Base-by-base conservation (phyloP, 148 eudicot genomes). In the Cornus kousa region DNA sequence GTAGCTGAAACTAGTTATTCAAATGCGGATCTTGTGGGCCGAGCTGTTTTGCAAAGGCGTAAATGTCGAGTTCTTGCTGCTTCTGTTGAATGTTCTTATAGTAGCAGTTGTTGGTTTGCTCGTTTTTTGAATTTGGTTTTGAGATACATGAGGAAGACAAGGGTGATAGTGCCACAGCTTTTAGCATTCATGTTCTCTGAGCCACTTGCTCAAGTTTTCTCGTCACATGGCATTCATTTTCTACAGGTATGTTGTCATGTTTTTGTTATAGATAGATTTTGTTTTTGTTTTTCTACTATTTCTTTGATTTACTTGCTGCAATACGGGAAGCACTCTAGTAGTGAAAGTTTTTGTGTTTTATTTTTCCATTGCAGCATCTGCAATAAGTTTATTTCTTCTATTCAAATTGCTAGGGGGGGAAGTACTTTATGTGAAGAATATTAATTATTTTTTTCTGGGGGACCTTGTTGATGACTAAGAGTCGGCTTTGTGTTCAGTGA, bases 141-240 rank as follows among this genome's bases (percentile, higher is more conserved):
- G 57, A 77, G 79, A 75, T 79, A 86, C 77, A 74, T 94, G 84
- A 74, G 71, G 60, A 77, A 69, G 62, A 77, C 81, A 5, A 73
- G 80, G 28, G 62, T 89, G 65, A 83, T 68, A 1, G 55, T 89
- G 65, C 35, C 10, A 60, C 83, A 70, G 55, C 77, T 94, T 71
- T 84, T 85, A 2, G 78, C 50, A 2, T 88, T 90, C 68, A 22
- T 87, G 35, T 68, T 68, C 50, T 88, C 90, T 2, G 24, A 80
- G 5, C 85, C 93, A 0, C 67, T 92, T 74, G 73, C 46, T 39
- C 64, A 39, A 77, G 93, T 78, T 33, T 89, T 82, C 76, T 82
- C 85, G 1, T 92, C 89, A 6, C 71, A 70, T 74, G 94, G 97
- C 43, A 60, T 94, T 74, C 86, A 46, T 50, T 83, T 94, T 59